Evolutionary conservation across 1,284 basidiomycete genomes (phyloP), one percentile per base, ranked within the genome.

Genomic region (Tilletia setariae): DNA sequence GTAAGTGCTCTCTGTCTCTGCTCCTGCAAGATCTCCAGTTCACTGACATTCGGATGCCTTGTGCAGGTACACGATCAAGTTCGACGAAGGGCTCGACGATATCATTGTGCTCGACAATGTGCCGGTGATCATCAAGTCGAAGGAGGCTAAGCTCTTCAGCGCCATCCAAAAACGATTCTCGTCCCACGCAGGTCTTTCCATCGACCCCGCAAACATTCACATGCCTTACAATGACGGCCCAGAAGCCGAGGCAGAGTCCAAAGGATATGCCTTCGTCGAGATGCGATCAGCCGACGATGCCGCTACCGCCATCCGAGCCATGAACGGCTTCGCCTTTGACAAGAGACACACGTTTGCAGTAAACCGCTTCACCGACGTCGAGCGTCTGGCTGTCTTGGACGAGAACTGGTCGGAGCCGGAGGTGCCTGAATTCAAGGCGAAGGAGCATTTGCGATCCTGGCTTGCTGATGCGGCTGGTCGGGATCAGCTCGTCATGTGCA

Each of bases 401-500:
- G 92, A 96, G 82, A 88, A 88, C 0, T 97, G 93, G 82, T 85
- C 88, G 15, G 93, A 94, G 82, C 90, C 92, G 1, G 87, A 89
- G 72, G 84, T 85, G 1, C 91, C 93, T 80, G 90, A 91, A 77
- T 98, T 91, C 84, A 86, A 87, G 68, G 87, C 93, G 68, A 90
- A 95, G 91, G 94, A 98, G 83, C 94, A 99, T 85, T 87, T 97
- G 68, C 89, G 93, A 70, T 91, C 91, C 67, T 99, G 95, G 95
- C 87, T 98, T 69, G 91, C 90, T 40, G 96, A 99, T 84, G 86
- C 89, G 44, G 88, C 90, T 82, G 93, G 94, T 30, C 91, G 96
- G 71, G 96, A 99, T 83, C 96, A 98, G 84, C 94, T 94, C 85
- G 89, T 93, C 70, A 94, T 93, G 64, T 96, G 96, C 84, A 89